Evolutionary conservation across 768 basidiomycete species (phyloP), one percentile per base, ranked within the genome.

Genomic region (Agaricus subrufescens): DNA sequence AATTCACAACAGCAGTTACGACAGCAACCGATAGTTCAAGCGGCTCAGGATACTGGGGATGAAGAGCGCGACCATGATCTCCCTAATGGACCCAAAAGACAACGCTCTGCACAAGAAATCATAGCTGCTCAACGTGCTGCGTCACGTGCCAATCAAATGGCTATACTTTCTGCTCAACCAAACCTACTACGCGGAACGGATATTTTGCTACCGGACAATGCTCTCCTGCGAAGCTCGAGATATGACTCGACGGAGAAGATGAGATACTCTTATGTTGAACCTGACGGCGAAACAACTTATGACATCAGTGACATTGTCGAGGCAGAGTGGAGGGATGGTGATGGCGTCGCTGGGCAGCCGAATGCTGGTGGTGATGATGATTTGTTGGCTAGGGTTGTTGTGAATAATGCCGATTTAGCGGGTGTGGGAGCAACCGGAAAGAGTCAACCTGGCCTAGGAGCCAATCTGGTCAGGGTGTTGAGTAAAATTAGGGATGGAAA

Each of bases 281-380:
- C 84, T 2, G 92, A 94, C 59, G 96, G 94, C 2, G 91, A 91
- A 15, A 48, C 42, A 25, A 89, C 88, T 0, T 89, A 86, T 64
- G 96, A 98, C 68, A 93, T 98, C 67, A 94, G 91, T 63, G 89
- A 96, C 60, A 87, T 97, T 49, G 81, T 98, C 46, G 93, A 95
- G 66, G 84, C 91, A 69, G 96, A 96, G 62, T 89, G 90, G 79
- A 74, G 82, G n/a, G 83, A 80, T 29, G 74, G 74, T 26, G 19
- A 25, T 12, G 43, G 15, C 11, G 3, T 6, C 6, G 11, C 23
- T 8, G 26, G 30, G n/a, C 27, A 29, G 8, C n/a, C 45, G 23
- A 31, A n/a, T 46, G 25, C 4, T 14, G 27, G 19, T 26, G 14
- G 45, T 26, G 25, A 6, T 65, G 76, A 75, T 40, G 90, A 92